phyloP scores from a whole-genome alignment of 2,329 filamentous ascomycete species.

The Penicillium sp. region DNA sequence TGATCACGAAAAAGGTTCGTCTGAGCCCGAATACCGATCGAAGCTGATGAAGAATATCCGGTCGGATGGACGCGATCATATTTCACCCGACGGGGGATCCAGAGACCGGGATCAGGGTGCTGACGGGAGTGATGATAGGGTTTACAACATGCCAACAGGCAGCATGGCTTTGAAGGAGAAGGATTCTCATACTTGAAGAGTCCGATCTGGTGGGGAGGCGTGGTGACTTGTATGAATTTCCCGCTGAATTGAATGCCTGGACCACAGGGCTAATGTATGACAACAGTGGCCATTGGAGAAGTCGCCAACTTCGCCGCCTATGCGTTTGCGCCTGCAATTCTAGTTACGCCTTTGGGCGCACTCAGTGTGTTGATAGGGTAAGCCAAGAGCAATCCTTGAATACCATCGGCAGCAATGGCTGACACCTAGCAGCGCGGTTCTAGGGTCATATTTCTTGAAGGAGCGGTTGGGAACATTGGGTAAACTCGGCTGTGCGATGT shows the following conservation, averaged over 20 bases:
- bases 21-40: constrained; percentile 11
- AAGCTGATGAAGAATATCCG: background rate
- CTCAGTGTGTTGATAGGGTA: constrained; percentile 88
- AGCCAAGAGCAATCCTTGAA: constrained; percentile 22
- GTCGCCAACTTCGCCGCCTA: constrained; percentile 98
- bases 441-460: constrained; percentile 91
- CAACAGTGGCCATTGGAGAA: constrained; percentile 83
- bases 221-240: constrained; percentile 72
- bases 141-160: constrained; percentile 84
- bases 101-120: background rate
- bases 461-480: constrained; percentile 89
- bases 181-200: constrained; percentile 92
- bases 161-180: constrained; percentile 94
- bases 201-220: constrained; percentile 97
- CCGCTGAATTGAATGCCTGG: constrained; percentile 10
- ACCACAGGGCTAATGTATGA: background rate
- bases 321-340: constrained; percentile 96
- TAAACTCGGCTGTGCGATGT: constrained; percentile 93
- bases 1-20: constrained; percentile 95
- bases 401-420: constrained; percentile 14
- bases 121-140: constrained; percentile 57
- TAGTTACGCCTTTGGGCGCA: constrained; percentile 92
- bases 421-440: constrained; percentile 64
- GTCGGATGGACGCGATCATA: background rate
- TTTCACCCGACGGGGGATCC: background rate